Evolutionary conservation across 371 early-diverging fungal genomes (phyloP), one percentile per base, ranked within the genome.

Genomic region (Batrachochytrium dendrobatidis): DNA sequence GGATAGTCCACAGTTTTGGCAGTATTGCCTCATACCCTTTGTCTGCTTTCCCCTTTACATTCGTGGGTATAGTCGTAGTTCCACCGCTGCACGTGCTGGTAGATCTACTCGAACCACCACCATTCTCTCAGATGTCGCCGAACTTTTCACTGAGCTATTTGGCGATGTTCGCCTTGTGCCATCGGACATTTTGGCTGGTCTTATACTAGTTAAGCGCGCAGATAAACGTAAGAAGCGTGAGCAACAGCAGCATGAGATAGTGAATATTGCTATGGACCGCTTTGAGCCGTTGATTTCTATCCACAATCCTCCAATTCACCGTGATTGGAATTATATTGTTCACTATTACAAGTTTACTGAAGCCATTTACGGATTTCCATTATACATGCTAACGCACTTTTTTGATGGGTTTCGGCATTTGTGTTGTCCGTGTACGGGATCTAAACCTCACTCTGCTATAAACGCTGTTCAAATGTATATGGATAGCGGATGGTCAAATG

Each of bases 321-420:
- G 24, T 1, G 69, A 72, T 7, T 25, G 66, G 12, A 46, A 30
- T 5, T 63, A 65, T 25, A 60, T 69, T 28, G 34, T 52, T n/a
- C 39, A 69, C 61, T 67, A 60, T 39, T 54, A 55, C 28, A 60
- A 69, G 51, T 72, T 65, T 55, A 67, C 73, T 0, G 69, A 69
- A 44, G 62, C 67, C 60, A 72, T 72, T 15, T 72, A 72, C 56
- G 73, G 73, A 8, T 53, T 72, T 3, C 73, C 73, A 22, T 57
- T 72, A n/a, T 68, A 67, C 56, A 65, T 72, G 66, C 43, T 69
- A 20, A 61, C 61, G 29, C 66, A 72, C 59, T 67, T 69, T 44
- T 39, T 55, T 1, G 46, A 60, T 35, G 67, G 68, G 6, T 34
- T 67, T 0, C 30, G 51, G 35, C 63, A 63, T 45, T 33, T 67